phyloP scores from a whole-genome alignment of 805 yeast species.

The Kodamaea hsintzibuensis region DNA sequence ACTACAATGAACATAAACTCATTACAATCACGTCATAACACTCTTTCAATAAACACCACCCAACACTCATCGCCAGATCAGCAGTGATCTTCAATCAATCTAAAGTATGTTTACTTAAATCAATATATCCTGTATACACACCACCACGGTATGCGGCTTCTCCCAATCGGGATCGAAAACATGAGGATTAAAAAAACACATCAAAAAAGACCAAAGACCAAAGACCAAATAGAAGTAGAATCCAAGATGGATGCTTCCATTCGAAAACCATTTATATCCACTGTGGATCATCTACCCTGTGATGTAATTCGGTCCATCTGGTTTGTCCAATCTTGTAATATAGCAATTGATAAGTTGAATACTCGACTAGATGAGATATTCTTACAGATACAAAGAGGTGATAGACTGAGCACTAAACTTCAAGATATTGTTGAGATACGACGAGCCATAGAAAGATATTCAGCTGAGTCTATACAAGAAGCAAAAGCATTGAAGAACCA shows the following conservation, averaged over 20 bases:
- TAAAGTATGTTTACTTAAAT: too few relatives aligned
- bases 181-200: not conserved
- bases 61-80: too few relatives aligned
- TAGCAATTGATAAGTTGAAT: conserved; percentile 22
- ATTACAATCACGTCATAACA: too few relatives aligned
- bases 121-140: too few relatives aligned
- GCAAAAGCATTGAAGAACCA: conserved; percentile 31
- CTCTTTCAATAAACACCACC: too few relatives aligned
- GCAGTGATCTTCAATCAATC: too few relatives aligned
- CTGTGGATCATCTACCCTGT: conserved; percentile 46
- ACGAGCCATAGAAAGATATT: conserved; percentile 11
- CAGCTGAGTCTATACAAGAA: conserved; percentile 28
- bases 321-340: conserved; percentile 41
- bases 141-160: not conserved
- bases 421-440: conserved; percentile 11
- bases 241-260: conserved; percentile 6
- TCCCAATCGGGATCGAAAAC: not conserved
- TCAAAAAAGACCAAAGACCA: not conserved
- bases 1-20: too few relatives aligned
- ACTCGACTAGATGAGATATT: conserved; percentile 9
- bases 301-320: conserved; percentile 44
- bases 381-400: conserved; percentile 6
- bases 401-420: not conserved
- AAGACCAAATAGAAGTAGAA: not conserved
- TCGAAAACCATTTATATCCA: conserved; percentile 32